These are phyloP conservation scores for Beauveria scarabaeidicola DNA, from an alignment of 2,329 filamentous ascomycete genomes.

Conservation along the genomic window DNA sequence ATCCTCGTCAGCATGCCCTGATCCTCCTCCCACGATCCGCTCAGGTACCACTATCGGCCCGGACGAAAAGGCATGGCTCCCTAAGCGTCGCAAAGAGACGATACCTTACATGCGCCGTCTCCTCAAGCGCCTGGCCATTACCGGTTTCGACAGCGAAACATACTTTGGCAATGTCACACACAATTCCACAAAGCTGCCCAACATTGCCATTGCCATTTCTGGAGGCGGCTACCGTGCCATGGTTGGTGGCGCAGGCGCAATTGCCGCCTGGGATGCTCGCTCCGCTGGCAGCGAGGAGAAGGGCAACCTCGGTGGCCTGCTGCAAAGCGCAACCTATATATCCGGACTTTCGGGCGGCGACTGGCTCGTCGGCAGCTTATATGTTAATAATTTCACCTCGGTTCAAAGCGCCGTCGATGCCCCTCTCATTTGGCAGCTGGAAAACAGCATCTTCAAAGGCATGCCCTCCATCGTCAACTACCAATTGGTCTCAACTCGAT, in stretches of 20 bases:
- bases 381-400: slow-evolving; percentile 66
- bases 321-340: slow-evolving; percentile 75
- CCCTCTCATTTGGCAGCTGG: slow-evolving; percentile 28
- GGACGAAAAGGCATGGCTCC: slow-evolving; percentile 47
- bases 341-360: slow-evolving; percentile 73
- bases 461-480: slow-evolving; percentile 1
- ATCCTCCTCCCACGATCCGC: slow-evolving; percentile 8
- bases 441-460: slow-evolving; percentile 28
- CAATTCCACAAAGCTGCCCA: slow-evolving; percentile 47
- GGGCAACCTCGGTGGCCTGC: slow-evolving; percentile 69
- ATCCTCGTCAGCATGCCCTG: not conserved
- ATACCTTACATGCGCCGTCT: slow-evolving; percentile 61
- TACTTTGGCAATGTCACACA: slow-evolving; percentile 60
- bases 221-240: slow-evolving; percentile 81
- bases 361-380: slow-evolving; percentile 69
- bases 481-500: slow-evolving; percentile 5
- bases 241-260: slow-evolving; percentile 70
- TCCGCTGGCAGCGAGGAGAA: slow-evolving; percentile 38
- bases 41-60: slow-evolving; percentile 2
- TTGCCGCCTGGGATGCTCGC: slow-evolving; percentile 71
- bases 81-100: slow-evolving; percentile 58
- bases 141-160: slow-evolving; percentile 56
- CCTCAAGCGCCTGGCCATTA: slow-evolving; percentile 58
- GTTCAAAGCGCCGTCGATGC: slow-evolving; percentile 32
- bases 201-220: slow-evolving; percentile 67